Percentiles rank a stretch among this genome's conserved stretches.
phyloP scores from a whole-genome alignment of 805 yeast genomes.

The Maudiozyma barnettii region DNA sequence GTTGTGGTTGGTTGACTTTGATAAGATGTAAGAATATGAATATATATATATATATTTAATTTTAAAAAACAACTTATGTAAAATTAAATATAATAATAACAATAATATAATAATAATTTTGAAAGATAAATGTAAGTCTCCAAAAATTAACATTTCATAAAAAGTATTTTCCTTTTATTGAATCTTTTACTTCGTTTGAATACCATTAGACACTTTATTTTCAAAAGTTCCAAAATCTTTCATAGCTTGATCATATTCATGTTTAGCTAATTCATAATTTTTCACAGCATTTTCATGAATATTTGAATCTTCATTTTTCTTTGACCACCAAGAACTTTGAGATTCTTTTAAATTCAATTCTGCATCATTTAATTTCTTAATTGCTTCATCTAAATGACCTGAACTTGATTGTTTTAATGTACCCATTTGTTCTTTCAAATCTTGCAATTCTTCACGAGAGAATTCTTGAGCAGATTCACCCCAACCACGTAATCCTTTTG shows the following conservation, averaged over 20 bases:
- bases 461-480: constrained; percentile 37
- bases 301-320: neutral
- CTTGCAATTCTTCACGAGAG: constrained; percentile 35
- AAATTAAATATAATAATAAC: too few species aligned
- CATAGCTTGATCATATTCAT: neutral
- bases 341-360: neutral
- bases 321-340: neutral
- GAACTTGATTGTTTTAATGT: constrained; percentile 9
- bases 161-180: too few species aligned
- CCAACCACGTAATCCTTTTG: constrained; percentile 36
- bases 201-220: neutral
- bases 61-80: too few species aligned
- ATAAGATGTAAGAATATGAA: too few species aligned
- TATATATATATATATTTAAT: too few species aligned
- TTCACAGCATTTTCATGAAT: neutral
- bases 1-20: too few species aligned
- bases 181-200: neutral
- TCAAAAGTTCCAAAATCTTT: neutral
- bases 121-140: too few species aligned
- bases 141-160: too few species aligned
- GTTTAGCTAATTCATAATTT: constrained; percentile 1
- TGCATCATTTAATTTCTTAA: neutral
- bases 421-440: constrained; percentile 31
- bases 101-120: too few species aligned
- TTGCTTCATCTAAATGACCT: neutral